phyloP scores from a whole-genome alignment of 345 rosid species.

The Eucalyptus rudis region DNA sequence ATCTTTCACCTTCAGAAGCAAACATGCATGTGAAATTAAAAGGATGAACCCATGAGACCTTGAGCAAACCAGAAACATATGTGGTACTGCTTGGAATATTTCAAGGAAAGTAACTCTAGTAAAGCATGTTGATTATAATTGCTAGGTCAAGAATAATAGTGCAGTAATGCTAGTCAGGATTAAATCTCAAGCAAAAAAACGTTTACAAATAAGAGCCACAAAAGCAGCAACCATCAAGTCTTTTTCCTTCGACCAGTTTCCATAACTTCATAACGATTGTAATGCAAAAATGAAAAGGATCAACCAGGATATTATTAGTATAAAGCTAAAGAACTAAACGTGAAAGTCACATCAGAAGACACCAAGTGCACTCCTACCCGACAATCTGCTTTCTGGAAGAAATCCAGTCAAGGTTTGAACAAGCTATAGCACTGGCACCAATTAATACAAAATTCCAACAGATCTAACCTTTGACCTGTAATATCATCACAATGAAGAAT shows the following conservation, averaged over 20 bases:
- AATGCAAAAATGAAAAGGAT: not conserved
- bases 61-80: not conserved
- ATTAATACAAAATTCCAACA: not conserved
- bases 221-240: not conserved
- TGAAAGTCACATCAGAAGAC: not conserved
- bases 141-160: not conserved
- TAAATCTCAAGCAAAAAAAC: not conserved
- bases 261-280: not conserved
- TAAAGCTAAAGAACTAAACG: not conserved
- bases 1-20: conserved; percentile 52
- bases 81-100: not conserved
- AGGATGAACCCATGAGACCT: not conserved
- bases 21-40: not conserved
- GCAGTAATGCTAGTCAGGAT: not conserved
- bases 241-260: not conserved
- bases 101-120: not conserved
- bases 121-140: not conserved
- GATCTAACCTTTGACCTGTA: not conserved
- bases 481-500: not conserved
- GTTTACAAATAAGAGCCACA: not conserved
- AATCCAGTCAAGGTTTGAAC: not conserved
- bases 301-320: not conserved
- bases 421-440: not conserved
- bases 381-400: not conserved
- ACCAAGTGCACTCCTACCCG: not conserved